Conservation (phyloP, 1,284 basidiomycete species). For the Boletellus dicymbophilus region DNA sequence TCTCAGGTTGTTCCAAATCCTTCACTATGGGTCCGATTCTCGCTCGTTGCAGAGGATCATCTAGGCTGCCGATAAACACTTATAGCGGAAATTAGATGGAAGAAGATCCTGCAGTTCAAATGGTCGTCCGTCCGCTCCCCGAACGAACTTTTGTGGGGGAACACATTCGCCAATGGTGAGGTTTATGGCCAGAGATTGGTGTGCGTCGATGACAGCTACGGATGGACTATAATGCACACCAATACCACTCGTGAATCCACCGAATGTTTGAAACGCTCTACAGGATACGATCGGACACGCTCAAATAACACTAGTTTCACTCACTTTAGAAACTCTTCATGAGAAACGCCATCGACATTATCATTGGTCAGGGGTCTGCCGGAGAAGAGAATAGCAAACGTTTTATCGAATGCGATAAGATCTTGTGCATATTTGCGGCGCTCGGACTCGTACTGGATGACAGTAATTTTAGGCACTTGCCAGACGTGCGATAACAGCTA, state of each 20-base stretch:
- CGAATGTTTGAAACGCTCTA: slow-evolving; percentile 59
- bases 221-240: slow-evolving; percentile 65
- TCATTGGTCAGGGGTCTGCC: slow-evolving; percentile 38
- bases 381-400: slow-evolving; percentile 49
- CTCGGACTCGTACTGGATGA: slow-evolving; percentile 42
- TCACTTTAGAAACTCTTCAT: slow-evolving; percentile 42
- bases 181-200: slow-evolving; percentile 46
- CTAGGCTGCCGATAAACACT: slow-evolving; percentile 68
- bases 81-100: slow-evolving; percentile 71
- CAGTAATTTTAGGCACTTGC: neutral
- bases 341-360: slow-evolving; percentile 42
- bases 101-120: slow-evolving; percentile 71
- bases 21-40: slow-evolving; percentile 47
- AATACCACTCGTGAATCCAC: slow-evolving; percentile 63
- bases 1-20: slow-evolving; percentile 39
- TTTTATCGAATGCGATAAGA: slow-evolving; percentile 53
- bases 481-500: neutral
- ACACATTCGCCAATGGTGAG: slow-evolving; percentile 65
- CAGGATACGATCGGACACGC: slow-evolving; percentile 39
- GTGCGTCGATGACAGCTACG: slow-evolving; percentile 39
- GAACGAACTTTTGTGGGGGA: slow-evolving; percentile 59
- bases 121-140: slow-evolving; percentile 63
- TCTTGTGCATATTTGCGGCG: slow-evolving; percentile 49
- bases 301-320: slow-evolving; percentile 39
- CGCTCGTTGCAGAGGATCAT: slow-evolving; percentile 38